Evolutionary conservation across 768 basidiomycete genomes (phyloP).

Genomic region (Pleurotus djamor): DNA sequence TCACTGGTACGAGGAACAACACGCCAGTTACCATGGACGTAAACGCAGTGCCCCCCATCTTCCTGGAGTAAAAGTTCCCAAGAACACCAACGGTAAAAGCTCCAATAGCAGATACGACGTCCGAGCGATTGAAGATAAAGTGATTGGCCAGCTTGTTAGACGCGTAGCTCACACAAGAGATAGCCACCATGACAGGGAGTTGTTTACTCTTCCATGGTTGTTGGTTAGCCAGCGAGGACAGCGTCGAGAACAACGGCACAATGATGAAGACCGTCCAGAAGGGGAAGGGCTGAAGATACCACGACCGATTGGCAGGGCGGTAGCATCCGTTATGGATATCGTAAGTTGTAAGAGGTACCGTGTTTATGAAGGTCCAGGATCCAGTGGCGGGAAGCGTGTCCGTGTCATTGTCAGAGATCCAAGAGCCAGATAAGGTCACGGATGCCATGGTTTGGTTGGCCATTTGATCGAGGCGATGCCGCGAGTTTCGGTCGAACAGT

Average conservation of each 20-base stretch:
- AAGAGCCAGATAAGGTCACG: constrained; percentile 60
- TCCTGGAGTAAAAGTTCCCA: constrained; percentile 80
- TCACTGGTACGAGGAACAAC: constrained; percentile 81
- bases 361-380: constrained; percentile 66
- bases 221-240: constrained; percentile 74
- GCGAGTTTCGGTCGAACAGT: constrained; percentile 59
- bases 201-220: constrained; percentile 74
- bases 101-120: constrained; percentile 82
- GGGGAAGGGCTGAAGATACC: constrained; percentile 84
- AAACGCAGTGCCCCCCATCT: constrained; percentile 84
- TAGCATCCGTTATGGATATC: constrained; percentile 69
- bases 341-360: constrained; percentile 37
- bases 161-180: constrained; percentile 77
- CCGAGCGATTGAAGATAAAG: constrained; percentile 82
- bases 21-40: constrained; percentile 91
- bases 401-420: constrained; percentile 58
- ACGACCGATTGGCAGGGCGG: constrained; percentile 59
- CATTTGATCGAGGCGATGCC: constrained; percentile 50
- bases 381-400: constrained; percentile 46
- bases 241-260: constrained; percentile 70
- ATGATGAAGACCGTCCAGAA: constrained; percentile 74
- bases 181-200: constrained; percentile 79
- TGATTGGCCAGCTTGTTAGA: constrained; percentile 83
- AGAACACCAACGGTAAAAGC: constrained; percentile 79
- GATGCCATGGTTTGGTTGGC: constrained; percentile 47